Evolutionary conservation across 2,329 filamentous ascomycete species (phyloP).

Genomic region (Raffaelea albimanens): DNA sequence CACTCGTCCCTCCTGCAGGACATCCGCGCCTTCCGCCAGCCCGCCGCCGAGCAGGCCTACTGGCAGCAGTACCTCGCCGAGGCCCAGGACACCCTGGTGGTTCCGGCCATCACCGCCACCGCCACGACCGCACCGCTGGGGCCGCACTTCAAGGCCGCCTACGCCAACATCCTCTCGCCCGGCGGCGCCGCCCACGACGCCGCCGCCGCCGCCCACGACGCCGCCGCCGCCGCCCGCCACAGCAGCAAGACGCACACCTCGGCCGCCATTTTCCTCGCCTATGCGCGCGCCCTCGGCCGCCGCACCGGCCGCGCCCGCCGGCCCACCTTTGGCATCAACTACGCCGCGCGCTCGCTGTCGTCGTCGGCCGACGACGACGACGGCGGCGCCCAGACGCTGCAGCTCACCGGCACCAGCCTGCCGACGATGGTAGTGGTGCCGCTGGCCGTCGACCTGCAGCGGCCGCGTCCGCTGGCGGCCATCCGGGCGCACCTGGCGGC

Average conservation of each 20-base stretch:
- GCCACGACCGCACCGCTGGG: conserved; percentile 4
- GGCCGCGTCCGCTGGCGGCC: not conserved
- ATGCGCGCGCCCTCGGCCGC: conserved; percentile 6
- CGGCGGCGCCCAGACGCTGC: conserved; percentile 7
- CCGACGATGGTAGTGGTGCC: not conserved
- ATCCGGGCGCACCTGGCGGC: conserved; percentile 10
- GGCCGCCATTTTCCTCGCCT: conserved; percentile 8
- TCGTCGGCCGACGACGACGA: no score
- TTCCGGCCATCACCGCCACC: not conserved
- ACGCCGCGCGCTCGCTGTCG: conserved; percentile 9
- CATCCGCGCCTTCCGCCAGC: not conserved
- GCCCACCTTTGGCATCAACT: conserved; percentile 12
- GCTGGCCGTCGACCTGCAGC: not conserved
- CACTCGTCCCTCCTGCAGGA: not conserved
- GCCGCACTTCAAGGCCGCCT: conserved; percentile 10
- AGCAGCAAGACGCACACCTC: conserved; percentile 5
- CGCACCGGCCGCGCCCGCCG: conserved; percentile 3
- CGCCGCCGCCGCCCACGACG: not conserved
- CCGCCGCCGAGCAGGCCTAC: not conserved
- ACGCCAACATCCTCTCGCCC: not conserved
- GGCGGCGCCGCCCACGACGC: not conserved
- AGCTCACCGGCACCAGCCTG: conserved; percentile 3
- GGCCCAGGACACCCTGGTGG: not conserved
- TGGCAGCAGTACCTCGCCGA: not conserved
- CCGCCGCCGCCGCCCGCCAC: not conserved